Evolutionary conservation across 352 stramenopile species (phyloP), one percentile per base, ranked within the genome.

Genomic region (Elongisporangium anandrum): DNA sequence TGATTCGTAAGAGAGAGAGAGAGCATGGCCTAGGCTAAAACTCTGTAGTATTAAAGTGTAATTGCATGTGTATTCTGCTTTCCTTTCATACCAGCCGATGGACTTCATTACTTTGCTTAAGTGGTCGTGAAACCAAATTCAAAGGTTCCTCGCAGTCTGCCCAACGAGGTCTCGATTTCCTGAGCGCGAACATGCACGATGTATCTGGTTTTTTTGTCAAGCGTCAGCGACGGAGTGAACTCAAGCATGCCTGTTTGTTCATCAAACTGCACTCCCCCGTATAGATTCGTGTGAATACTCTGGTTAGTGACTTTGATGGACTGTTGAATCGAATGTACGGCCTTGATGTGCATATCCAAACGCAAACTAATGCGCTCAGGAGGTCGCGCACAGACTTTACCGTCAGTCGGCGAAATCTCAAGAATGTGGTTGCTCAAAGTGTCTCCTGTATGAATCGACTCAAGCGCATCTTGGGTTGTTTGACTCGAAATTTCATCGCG

Each of bases 1-100:
- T 1, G 89, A 97, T 61, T 95, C 84, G 24, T 93, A 92, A 41
- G 4, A 41, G 4, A 41, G 29, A 45, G 34, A 45, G 34, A 45
- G 34, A 17, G 1, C 10, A 17, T 17, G 16, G 34, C 2, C 17
- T 45, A 8, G 24, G 24, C 7, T n/a, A n/a, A n/a, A n/a, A n/a
- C 24, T 34, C 24, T 3, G 7, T 34, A 45, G 34, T 17, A 45
- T 17, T 45, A 45, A 45, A 45, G 34, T 12, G 10, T 16, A 45
- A 45, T 45, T 45, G 34, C 34, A 45, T 45, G 4, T 45, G 34
- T 17, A 45, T 45, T 17, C 34, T 15, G 4, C 17, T 9, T 45
- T 45, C 3, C 13, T 17, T 45, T 45, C 17, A 12, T 12, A 45
- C 17, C 34, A 17, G 34, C 1, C 10, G 34, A 45, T 45, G 17